Base-by-base conservation (phyloP, 2,329 filamentous ascomycete genomes). In the Xylariaceae sp. region DNA sequence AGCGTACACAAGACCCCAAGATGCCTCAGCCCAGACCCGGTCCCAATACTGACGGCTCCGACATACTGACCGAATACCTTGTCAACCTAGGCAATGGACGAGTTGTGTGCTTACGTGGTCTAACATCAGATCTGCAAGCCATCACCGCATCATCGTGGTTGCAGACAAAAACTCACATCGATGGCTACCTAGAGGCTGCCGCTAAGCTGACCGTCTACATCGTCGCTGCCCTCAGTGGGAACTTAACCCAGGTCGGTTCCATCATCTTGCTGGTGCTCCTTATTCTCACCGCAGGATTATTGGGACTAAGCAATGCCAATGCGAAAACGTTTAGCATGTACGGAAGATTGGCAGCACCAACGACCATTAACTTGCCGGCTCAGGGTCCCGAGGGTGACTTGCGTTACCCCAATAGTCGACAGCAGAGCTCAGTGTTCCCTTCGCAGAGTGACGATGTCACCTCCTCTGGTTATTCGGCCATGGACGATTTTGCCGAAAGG, bases 131-230 rank as follows among this genome's bases (percentile, higher is more conserved):
- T 59, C 68, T 85, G 6, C 79, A 80, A 49, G 80, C 81, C 30
- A 72, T 85, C 38, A 84, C 81, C 1, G 75, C 77, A 3, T 75
- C 77, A 3, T 59, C 71, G 27, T 85, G 81, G 81, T 64, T 86
- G 41, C 69, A 73, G 11, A 67, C 74, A 36, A 74, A 77, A 62
- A 80, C 75, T 0, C 64, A 70, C 22, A 42, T 73, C 2, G 76
- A 84, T 54, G 71, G 74, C 30, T 78, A 75, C 57, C 64, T 80
- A 45, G 75, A 77, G 52, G 77, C 78, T 0, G 60, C 67, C 1
- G 75, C 80, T 10, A 83, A 81, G 55, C 56, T 85, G 42, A 68
- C 81, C 48, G 80, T 84, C 4, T 85, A 82, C 58, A 58, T 81
- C 3, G 76, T 77, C 39, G 80, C 78, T 6, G 74, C 75, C 1